phyloP scores from a whole-genome alignment of 2,329 filamentous ascomycete genomes.

The Thielaviopsis cerberus region DNA sequence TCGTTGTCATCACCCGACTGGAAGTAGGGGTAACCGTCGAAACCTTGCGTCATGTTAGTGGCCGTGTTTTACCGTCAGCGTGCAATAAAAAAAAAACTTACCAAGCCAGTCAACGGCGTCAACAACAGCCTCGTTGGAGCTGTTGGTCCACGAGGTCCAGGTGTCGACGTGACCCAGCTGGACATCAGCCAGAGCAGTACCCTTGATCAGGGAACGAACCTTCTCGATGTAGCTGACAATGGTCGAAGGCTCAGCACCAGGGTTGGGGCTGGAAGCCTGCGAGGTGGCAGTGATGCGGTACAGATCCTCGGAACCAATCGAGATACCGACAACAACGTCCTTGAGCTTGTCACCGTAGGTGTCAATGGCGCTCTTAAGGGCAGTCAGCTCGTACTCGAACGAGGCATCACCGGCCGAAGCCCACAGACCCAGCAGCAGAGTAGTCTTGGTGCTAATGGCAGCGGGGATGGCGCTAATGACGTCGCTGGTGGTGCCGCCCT shows the following conservation, averaged over 20 bases:
- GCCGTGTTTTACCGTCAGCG: too few relatives aligned
- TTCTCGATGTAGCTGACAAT: slow-evolving; percentile 53
- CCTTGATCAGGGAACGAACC: slow-evolving; percentile 43
- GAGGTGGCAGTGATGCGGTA: slow-evolving; percentile 62
- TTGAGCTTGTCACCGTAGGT: slow-evolving; percentile 50
- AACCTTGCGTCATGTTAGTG: slow-evolving; percentile 21
- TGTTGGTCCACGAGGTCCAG: slow-evolving; percentile 64
- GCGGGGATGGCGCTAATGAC: slow-evolving; percentile 61
- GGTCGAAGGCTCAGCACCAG: slow-evolving; percentile 42
- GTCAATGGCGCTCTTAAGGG: slow-evolving; percentile 48
- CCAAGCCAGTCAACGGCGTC: slow-evolving; percentile 55
- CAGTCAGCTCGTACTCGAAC: slow-evolving; percentile 56
- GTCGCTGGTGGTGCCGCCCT: slow-evolving; percentile 34
- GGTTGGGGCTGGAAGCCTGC: slow-evolving; percentile 39
- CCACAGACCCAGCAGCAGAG: slow-evolving; percentile 70
- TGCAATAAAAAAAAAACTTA: slow-evolving; percentile 3
- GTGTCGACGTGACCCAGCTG: slow-evolving; percentile 75
- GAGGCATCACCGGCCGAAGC: slow-evolving; percentile 44
- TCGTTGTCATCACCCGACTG: slow-evolving; percentile 49
- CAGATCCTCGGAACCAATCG: slow-evolving; percentile 70
- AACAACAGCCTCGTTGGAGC: slow-evolving; percentile 51
- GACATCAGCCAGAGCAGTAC: slow-evolving; percentile 37
- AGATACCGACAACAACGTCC: slow-evolving; percentile 58
- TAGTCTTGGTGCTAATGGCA: slow-evolving; percentile 62
- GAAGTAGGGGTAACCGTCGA: slow-evolving; percentile 77